phyloP scores from a whole-genome alignment of 768 basidiomycete genomes.

The Cyclocybe aegerita region DNA sequence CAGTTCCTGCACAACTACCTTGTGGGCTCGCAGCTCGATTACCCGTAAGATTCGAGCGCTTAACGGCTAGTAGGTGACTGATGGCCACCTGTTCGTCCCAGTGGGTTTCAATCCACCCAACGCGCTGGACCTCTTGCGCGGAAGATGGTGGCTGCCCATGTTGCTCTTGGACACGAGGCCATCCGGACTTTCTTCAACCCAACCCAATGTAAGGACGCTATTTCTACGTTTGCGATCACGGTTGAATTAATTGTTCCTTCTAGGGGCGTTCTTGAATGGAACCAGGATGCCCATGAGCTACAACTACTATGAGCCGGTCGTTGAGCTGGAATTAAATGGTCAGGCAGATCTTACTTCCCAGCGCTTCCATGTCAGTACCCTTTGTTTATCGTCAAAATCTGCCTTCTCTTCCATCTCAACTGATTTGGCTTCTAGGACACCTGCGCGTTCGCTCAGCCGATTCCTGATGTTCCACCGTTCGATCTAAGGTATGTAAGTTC shows the following conservation, averaged over 20 bases:
- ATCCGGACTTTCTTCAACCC: constrained; percentile 42
- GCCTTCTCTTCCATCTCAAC: background rate
- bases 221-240: background rate
- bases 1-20: constrained; percentile 60
- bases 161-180: constrained; percentile 39
- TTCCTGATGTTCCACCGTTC: constrained; percentile 47
- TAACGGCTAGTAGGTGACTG: background rate
- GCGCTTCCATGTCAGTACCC: constrained; percentile 41
- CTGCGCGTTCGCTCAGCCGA: constrained; percentile 34
- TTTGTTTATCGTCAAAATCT: background rate
- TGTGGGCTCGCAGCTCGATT: constrained; percentile 46
- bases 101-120: constrained; percentile 55
- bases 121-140: constrained; percentile 58
- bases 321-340: constrained; percentile 43
- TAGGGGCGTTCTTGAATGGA: constrained; percentile 49
- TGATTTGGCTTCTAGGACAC: constrained; percentile 31
- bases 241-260: background rate
- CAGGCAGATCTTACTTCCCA: constrained; percentile 43
- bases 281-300: constrained; percentile 36
- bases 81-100: constrained; percentile 16
- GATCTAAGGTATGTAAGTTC: constrained; percentile 30
- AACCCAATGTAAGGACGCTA: constrained; percentile 45
- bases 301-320: constrained; percentile 44
- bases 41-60: constrained; percentile 33
- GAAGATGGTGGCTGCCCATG: constrained; percentile 55